These are phyloP conservation scores for Fusarium mexicanum DNA, from an alignment of 2,329 filamentous ascomycete species.

Conservation along the genomic window DNA sequence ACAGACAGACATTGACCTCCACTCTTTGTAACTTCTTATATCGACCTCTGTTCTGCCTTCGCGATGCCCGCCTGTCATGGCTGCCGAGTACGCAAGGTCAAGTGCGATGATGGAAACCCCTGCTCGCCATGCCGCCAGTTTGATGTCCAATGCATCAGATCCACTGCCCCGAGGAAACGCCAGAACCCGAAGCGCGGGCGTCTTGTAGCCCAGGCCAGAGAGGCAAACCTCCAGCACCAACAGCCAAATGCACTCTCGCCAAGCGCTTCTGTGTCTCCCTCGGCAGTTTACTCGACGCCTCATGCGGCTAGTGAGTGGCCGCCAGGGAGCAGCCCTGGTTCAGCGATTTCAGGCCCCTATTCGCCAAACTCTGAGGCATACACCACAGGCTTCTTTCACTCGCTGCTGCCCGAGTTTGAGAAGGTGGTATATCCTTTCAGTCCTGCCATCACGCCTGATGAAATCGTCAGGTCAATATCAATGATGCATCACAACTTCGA, in stretches of 20 bases:
- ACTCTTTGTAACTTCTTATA: slow-evolving; percentile 10
- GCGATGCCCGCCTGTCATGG: slow-evolving; percentile 38
- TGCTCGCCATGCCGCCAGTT: slow-evolving; percentile 37
- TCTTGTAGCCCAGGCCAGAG: slow-evolving; percentile 35
- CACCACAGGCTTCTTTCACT: slow-evolving; percentile 29
- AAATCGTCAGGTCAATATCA: slow-evolving; percentile 30
- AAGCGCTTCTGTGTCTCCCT: slow-evolving; percentile 29
- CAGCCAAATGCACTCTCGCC: slow-evolving; percentile 24
- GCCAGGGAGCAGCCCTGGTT: slow-evolving; percentile 27
- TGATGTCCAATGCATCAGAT: slow-evolving; percentile 34
- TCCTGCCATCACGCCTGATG: slow-evolving; percentile 30
- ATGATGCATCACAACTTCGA: slow-evolving; percentile 34
- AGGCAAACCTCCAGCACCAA: slow-evolving; percentile 27
- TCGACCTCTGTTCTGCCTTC: not conserved
- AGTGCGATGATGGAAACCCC: slow-evolving; percentile 38
- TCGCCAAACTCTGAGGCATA: slow-evolving; percentile 28
- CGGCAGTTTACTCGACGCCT: slow-evolving; percentile 20
- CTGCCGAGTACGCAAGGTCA: slow-evolving; percentile 42
- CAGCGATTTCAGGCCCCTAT: slow-evolving; percentile 15
- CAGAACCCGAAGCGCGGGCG: slow-evolving; percentile 36
- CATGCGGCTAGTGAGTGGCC: slow-evolving; percentile 26
- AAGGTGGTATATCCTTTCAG: slow-evolving; percentile 38
- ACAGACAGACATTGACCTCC: slow-evolving; percentile 13
- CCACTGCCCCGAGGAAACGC: slow-evolving; percentile 31
- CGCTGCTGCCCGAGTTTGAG: slow-evolving; percentile 31